Evolutionary conservation across 192 early-diverging fungal genomes (phyloP).

Genomic region (Mortierella claussenii): DNA sequence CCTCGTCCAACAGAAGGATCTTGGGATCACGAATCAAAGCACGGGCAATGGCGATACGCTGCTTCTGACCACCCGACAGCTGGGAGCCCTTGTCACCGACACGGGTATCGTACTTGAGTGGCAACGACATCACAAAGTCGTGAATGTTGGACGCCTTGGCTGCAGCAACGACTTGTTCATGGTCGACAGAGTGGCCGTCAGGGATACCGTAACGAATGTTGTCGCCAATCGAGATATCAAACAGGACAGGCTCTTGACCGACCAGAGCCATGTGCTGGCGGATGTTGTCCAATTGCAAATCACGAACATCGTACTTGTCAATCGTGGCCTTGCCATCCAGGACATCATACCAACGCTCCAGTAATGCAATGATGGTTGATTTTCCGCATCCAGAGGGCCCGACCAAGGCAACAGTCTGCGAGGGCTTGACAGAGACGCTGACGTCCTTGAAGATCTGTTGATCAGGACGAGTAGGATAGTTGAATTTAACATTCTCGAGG

Average conservation of each 20-base stretch:
- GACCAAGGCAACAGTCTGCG: constrained; percentile 84
- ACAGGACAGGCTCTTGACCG: constrained; percentile 71
- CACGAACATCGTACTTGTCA: constrained; percentile 67
- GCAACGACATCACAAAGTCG: constrained; percentile 60
- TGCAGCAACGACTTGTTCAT: constrained; percentile 59
- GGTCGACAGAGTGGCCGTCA: constrained; percentile 53
- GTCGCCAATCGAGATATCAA: constrained; percentile 67
- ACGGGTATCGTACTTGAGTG: constrained; percentile 67
- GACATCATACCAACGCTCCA: constrained; percentile 57
- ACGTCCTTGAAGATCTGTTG: constrained; percentile 66
- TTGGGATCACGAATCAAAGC: constrained; percentile 73
- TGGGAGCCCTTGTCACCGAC: constrained; percentile 71
- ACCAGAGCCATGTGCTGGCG: constrained; percentile 81
- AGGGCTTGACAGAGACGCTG: constrained; percentile 58
- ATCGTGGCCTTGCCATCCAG: constrained; percentile 67
- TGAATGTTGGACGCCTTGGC: constrained; percentile 67
- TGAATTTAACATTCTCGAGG: constrained; percentile 68
- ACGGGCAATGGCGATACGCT: constrained; percentile 79
- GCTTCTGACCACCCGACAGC: constrained; percentile 76
- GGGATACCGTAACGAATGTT: constrained; percentile 69
- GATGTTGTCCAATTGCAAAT: constrained; percentile 70
- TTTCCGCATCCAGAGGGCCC: constrained; percentile 89
- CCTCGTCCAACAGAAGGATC: constrained; percentile 87
- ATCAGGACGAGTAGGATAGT: constrained; percentile 70
- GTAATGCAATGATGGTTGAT: constrained; percentile 53